Evolutionary conservation across 1,284 basidiomycete genomes (phyloP).

Genomic region (Ustilago shanxiensis): DNA sequence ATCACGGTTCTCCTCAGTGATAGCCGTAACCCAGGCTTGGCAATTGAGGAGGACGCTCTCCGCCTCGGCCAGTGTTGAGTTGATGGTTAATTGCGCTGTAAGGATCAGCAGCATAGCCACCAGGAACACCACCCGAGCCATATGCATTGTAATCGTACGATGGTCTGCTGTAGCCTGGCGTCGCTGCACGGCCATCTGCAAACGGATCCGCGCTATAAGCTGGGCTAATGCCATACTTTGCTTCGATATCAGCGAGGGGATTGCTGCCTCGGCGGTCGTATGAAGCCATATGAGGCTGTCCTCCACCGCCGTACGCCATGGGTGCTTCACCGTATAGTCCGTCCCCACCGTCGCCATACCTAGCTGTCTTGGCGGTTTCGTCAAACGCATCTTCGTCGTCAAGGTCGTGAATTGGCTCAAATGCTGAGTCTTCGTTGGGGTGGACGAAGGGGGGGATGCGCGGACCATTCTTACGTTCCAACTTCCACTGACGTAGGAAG

Average conservation of each 20-base stretch:
- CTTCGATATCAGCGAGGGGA: constrained; percentile 55
- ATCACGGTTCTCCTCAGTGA: constrained; percentile 5
- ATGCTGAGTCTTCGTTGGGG: constrained; percentile 60
- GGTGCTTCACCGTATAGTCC: constrained; percentile 28
- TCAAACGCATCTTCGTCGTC: constrained; percentile 50
- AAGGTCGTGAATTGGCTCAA: constrained; percentile 58
- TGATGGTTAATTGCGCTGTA: constrained; percentile 53
- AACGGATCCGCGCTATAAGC: constrained; percentile 37
- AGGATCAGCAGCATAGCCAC: constrained; percentile 42
- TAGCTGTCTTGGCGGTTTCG: constrained; percentile 28
- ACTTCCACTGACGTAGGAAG: constrained; percentile 60
- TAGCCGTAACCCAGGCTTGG: constrained; percentile 44
- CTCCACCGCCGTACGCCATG: neutral
- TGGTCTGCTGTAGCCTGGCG: constrained; percentile 32
- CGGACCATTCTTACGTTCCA: constrained; percentile 64
- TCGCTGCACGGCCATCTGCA: constrained; percentile 27
- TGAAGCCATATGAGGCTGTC: constrained; percentile 23
- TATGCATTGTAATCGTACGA: constrained; percentile 55
- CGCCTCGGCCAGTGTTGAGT: constrained; percentile 19
- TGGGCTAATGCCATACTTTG: constrained; percentile 51
- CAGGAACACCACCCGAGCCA: constrained; percentile 14
- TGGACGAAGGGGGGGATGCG: constrained; percentile 64
- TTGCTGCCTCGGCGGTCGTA: constrained; percentile 47
- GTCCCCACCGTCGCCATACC: constrained; percentile 51
- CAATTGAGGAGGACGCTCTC: constrained; percentile 47